Base-by-base conservation (phyloP, 129 eudicot genomes). In the Lactuca saligna region DNA sequence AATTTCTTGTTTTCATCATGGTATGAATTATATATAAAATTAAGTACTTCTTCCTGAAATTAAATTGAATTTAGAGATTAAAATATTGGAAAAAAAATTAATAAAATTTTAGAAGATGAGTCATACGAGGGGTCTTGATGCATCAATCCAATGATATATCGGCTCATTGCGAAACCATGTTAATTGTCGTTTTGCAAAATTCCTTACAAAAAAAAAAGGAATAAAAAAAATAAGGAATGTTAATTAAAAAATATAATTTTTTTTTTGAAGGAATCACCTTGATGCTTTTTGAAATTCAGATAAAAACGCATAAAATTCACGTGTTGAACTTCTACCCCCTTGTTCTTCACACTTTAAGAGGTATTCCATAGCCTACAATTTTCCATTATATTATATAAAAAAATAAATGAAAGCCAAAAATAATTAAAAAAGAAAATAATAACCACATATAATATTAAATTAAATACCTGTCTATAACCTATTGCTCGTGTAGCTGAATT, bases 401-500 rank as follows among this genome's bases (percentile, higher is more conserved):
- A 13, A 50, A 3, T 54, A 20, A 17, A 73, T 38, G 17, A 7
- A 7, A 7, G 65, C 8, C 6, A 63, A 50, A 5, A 72, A 6
- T 6, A 66, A 66, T 8, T 63, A 48, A n/a, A 34, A 8, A 16
- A 8, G 10, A 12, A 53, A 44, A 25, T 49, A 70, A 32, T 53
- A 81, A 57, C 7, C 34, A 33, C 61, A 65, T 16, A 55, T 67
- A 20, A 35, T 15, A n/a, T 11, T 42, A 54, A 17, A 54, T 29
- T 8, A 32, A 49, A 63, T 89, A 89, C 98, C 85, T 89, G 96
- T 87, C 92, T 72, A 73, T 93, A 93, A 65, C 98, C 98, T 75
- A 93, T 93, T 38, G 98, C 98, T 75, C 95, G 89, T 71, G 96
- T 89, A 49, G 98, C 96, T 70, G 98, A 93, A 83, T 86, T 93